Conservation (phyloP, 2,329 filamentous ascomycete genomes). For the Fusarium succisae region DNA sequence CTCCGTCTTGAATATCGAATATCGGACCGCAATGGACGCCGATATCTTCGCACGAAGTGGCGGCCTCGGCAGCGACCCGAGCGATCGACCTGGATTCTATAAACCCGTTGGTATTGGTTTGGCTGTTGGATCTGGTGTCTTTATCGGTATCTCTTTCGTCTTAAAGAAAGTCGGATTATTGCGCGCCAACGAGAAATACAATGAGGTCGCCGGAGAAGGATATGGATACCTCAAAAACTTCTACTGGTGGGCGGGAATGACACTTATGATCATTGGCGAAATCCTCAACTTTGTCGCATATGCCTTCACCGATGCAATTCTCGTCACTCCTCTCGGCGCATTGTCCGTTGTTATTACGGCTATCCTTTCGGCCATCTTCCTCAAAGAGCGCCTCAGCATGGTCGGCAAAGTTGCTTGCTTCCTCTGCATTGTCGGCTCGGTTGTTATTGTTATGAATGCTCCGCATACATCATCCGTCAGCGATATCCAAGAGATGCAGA, state of each 20-base stretch:
- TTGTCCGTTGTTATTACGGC: constrained; percentile 93
- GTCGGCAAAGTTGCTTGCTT: constrained; percentile 97
- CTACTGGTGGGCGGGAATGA: constrained; percentile 98
- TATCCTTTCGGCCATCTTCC: constrained; percentile 89
- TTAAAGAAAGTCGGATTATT: constrained; percentile 93
- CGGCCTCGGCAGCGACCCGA: constrained; percentile 16
- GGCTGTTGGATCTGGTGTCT: constrained; percentile 86
- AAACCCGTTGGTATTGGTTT: constrained; percentile 88
- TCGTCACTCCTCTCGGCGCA: constrained; percentile 92
- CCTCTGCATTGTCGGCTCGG: constrained; percentile 90
- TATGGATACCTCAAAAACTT: constrained; percentile 96
- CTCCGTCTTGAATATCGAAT: neutral
- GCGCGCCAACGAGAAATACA: constrained; percentile 94
- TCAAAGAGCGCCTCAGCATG: constrained; percentile 94
- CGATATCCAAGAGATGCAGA: constrained; percentile 91
- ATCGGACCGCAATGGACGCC: constrained; percentile 33
- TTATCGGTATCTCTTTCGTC: constrained; percentile 95
- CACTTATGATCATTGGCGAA: constrained; percentile 94
- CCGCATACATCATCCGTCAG: constrained; percentile 85
- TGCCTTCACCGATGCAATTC: constrained; percentile 93
- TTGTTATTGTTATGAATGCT: constrained; percentile 94
- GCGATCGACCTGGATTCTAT: constrained; percentile 65
- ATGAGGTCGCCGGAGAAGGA: constrained; percentile 93
- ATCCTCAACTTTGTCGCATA: constrained; percentile 98
- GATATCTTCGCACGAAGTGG: constrained; percentile 39